Base-by-base conservation (phyloP, 441 rosid genomes). In the Sinapis alba region DNA sequence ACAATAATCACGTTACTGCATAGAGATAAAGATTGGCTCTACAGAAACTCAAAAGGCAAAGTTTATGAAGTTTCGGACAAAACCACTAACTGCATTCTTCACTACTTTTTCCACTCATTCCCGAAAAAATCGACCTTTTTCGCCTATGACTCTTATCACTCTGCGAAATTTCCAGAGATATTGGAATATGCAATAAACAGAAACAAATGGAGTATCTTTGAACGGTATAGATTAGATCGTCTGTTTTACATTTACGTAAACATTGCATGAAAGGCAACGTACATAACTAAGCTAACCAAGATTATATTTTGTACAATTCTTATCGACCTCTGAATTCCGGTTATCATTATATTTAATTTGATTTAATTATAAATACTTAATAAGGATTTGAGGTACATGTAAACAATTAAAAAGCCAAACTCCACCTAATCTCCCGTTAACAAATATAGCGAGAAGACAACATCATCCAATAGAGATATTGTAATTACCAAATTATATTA, bases 21-120 rank as follows among this genome's bases (percentile, higher is more conserved):
- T 15, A 56, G 19, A 71, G 58, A 69, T 61, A 71, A 60, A 67
- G 65, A 62, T 61, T 78, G 78, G 54, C 73, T 69, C 73, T 73
- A 69, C 64, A 56, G 78, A 76, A 69, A 69, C 68, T 72, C 61
- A 71, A 76, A 81, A 81, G 75, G 68, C 83, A 59, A 67, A 30
- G 27, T 30, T 71, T 15, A 73, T 57, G 50, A 38, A 53, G 28
- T 57, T 63, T 73, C 34, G 65, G 73, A 75, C 81, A 69, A 60
- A 62, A 32, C 71, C 45, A 59, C 71, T 71, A 8, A 71, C 18
- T 77, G 57, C 71, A 26, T 9, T 30, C 67, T 56, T 63, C 41
- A 45, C 62, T 6, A 18, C 19, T 57, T 77, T 77, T 65, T 50
- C 43, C 45, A 63, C 23, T 18, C 36, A 7, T 69, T 54, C 30